These are phyloP conservation scores for Thelonectria discophora DNA, from an alignment of 2,329 filamentous ascomycete species.

Conservation along the genomic window DNA sequence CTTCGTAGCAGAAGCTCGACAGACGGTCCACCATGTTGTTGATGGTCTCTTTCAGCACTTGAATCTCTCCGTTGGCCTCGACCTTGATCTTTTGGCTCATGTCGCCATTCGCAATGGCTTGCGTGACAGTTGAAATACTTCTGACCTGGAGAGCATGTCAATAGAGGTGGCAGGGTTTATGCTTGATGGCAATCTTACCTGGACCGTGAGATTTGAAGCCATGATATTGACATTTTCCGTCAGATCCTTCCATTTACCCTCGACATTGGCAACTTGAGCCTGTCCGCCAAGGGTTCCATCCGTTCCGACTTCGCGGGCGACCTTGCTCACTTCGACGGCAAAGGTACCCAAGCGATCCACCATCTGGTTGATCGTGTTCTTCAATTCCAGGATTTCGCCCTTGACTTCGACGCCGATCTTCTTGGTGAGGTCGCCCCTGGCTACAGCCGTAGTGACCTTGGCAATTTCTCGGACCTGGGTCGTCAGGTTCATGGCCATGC, in stretches of 20 bases:
- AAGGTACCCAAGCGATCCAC: conserved; percentile 96
- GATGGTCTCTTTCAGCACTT: conserved; percentile 93
- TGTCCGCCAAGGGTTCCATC: conserved; percentile 95
- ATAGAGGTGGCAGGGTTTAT: background rate
- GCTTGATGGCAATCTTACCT: conserved; percentile 54
- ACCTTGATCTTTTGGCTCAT: conserved; percentile 97
- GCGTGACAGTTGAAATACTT: conserved; percentile 92
- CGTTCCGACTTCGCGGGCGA: conserved; percentile 94
- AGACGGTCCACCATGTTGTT: conserved; percentile 98
- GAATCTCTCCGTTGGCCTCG: conserved; percentile 92
- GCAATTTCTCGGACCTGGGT: conserved; percentile 98
- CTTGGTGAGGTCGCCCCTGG: conserved; percentile 90
- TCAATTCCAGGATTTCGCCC: conserved; percentile 93
- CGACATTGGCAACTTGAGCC: conserved; percentile 91
- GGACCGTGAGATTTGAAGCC: conserved; percentile 73
- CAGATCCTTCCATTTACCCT: conserved; percentile 97
- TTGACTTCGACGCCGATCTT: conserved; percentile 95
- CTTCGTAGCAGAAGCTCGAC: conserved; percentile 94
- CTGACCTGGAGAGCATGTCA: conserved; percentile 67
- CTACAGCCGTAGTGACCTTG: conserved; percentile 94
- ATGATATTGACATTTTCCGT: conserved; percentile 89
- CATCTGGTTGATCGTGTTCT: conserved; percentile 99
- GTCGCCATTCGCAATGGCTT: conserved; percentile 94
- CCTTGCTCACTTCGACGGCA: conserved; percentile 94
- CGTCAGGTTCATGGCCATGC: conserved; percentile 98